Percentiles rank a stretch among this genome's conserved stretches.
phyloP scores from a whole-genome alignment of 2,329 filamentous ascomycete genomes.

The Penicillium paneum region DNA sequence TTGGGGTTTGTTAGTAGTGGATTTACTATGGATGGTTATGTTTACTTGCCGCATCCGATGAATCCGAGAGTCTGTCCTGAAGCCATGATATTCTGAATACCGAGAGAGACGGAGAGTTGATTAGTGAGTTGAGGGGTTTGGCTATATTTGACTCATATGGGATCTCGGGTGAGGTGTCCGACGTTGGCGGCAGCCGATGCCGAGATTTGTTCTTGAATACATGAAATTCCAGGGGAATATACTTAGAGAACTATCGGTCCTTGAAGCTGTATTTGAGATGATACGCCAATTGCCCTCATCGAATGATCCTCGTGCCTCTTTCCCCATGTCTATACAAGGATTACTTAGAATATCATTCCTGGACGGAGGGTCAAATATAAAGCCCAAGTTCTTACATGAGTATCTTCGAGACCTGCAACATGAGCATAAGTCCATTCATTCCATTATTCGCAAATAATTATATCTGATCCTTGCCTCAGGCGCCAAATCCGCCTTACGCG shows the following conservation, averaged over 20 bases:
- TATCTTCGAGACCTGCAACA: neutral
- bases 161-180: constrained; percentile 1
- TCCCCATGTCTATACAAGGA: neutral
- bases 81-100: constrained; percentile 5
- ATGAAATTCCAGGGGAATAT: neutral
- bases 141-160: neutral
- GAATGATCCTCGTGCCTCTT: neutral
- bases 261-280: neutral
- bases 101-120: neutral
- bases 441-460: neutral
- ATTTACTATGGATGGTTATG: neutral
- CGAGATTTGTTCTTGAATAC: neutral
- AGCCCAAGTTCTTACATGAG: neutral
- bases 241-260: neutral
- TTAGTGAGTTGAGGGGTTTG: neutral
- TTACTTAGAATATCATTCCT: neutral
- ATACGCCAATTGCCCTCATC: neutral
- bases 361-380: neutral
- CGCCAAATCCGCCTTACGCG: neutral
- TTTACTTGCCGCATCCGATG: constrained; percentile 20
- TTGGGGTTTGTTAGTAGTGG: constrained; percentile 13
- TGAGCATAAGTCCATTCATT: neutral
- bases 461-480: constrained; percentile 6
- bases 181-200: neutral
- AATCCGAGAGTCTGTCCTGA: constrained; percentile 16